Evolutionary conservation across 2,329 filamentous ascomycete species (phyloP).

Genomic region (Arthrobotrys iridis): DNA sequence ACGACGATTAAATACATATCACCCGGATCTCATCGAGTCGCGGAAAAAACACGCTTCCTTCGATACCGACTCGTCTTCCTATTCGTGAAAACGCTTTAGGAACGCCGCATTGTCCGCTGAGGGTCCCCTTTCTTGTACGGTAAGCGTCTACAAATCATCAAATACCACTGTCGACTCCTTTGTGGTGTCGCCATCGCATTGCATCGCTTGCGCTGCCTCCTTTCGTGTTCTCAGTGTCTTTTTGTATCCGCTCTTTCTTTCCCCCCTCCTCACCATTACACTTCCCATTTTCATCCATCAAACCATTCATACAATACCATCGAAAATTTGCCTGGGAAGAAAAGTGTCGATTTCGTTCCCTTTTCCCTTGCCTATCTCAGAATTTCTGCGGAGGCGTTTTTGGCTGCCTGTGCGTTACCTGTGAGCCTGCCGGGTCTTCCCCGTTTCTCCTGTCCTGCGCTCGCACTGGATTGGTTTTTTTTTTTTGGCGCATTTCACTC

Average conservation of each 20-base stretch:
- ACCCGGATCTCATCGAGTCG: slow-evolving; percentile 1
- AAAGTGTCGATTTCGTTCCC: neutral
- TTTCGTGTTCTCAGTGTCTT: slow-evolving; percentile 28
- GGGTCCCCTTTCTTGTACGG: slow-evolving; percentile 15
- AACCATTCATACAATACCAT: neutral
- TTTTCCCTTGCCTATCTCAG: neutral
- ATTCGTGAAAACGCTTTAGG: neutral
- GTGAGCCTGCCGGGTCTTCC: slow-evolving; percentile 35
- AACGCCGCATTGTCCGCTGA: neutral
- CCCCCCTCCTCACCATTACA: neutral
- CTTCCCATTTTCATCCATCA: neutral
- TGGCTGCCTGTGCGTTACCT: neutral
- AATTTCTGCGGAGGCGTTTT: slow-evolving; percentile 4
- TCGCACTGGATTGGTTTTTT: slow-evolving; percentile 1
- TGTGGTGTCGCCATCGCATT: slow-evolving; percentile 29
- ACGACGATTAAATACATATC: slow-evolving; percentile 12
- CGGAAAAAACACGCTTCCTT: slow-evolving; percentile 4
- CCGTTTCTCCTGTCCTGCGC: slow-evolving; percentile 42
- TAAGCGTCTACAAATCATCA: slow-evolving; percentile 19
- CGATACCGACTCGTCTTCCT: neutral
- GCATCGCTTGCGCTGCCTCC: slow-evolving; percentile 40
- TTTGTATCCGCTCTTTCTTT: neutral
- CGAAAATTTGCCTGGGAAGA: neutral
- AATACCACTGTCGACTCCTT: neutral
- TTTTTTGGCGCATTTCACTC: slow-evolving; percentile 19